phyloP scores from a whole-genome alignment of 192 early-diverging fungal species.

The Linnemannia zychae region DNA sequence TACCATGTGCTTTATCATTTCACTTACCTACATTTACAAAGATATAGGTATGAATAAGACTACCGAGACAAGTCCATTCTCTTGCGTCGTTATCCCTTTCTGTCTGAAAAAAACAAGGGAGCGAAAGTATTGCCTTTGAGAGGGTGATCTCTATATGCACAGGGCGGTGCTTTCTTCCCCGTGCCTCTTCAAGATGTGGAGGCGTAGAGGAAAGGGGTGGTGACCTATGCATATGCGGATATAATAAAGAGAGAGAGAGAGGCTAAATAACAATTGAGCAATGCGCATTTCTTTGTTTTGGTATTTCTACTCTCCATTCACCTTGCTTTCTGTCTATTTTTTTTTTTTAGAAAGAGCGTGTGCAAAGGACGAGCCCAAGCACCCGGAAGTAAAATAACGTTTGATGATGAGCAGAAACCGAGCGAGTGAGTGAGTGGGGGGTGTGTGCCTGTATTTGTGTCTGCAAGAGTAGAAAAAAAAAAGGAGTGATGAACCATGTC shows the following conservation, averaged over 20 bases:
- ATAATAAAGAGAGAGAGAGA: background rate
- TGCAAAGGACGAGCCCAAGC: background rate
- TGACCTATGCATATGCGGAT: background rate
- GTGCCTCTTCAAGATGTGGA: background rate
- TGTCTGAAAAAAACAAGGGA: too few species aligned
- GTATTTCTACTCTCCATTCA: background rate
- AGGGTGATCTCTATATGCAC: too few species aligned
- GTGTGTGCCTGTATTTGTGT: background rate
- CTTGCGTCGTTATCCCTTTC: too few species aligned
- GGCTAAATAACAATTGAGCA: background rate
- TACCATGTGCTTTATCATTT: background rate
- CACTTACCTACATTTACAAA: background rate
- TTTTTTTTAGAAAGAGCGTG: background rate
- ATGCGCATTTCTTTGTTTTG: background rate
- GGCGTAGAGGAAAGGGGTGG: background rate
- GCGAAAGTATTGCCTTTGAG: too few species aligned
- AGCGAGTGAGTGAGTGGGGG: background rate
- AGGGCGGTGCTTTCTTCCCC: too few species aligned
- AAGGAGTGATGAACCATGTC: background rate
- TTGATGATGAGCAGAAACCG: background rate
- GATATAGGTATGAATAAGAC: too few species aligned
- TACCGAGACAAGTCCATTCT: too few species aligned
- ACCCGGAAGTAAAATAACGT: background rate
- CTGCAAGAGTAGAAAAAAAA: background rate
- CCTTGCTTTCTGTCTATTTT: background rate